Evolutionary conservation across 2,329 filamentous ascomycete species (phyloP), one percentile per base, ranked within the genome.

Genomic region (Beauveria asiatica): DNA sequence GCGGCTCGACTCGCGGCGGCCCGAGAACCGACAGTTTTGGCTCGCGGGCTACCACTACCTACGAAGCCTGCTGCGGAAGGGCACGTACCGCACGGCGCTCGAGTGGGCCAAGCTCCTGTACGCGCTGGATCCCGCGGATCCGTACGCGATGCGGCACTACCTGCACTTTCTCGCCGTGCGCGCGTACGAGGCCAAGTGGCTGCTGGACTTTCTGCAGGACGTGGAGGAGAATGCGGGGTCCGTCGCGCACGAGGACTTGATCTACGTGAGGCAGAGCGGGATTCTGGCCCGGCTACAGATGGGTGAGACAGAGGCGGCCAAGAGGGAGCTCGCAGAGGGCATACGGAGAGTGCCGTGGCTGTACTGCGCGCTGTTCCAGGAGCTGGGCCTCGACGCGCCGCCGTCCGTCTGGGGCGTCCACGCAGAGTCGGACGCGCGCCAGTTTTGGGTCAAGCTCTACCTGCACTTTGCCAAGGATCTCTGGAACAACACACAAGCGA

Each of bases 1-100:
- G 6, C 83, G 90, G 17, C 76, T 99, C 10, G 85, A 93, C 68
- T 97, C 97, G 70, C 75, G 80, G 21, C 80, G 90, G 42, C 87
- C 88, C 0, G 92, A 96, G 71, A 97, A 97, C 71, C 83, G 94
- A 48, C 93, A 97, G 72, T 86, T 99, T 64, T 96, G 90, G 86
- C 83, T 97, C 41, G 89, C 91, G 1, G 89, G 87, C 9, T 96
- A 92, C 78, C 86, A 92, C 65, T 97, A 97, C 68, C 87, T 97
- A 67, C 84, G 83, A 66, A 94, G 90, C 65, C 78, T 99, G 23
- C 82, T 91, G 17, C 86, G 91, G 74, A 93, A 95, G 67, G 92
- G 92, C n/a, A 97, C 93, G 1, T 96, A 91, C 79, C 83, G 92
- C 51, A 97, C 94, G 1, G 91, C 92, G 0, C 85, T 96, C 52